These are phyloP conservation scores for Monilinia aucupariae DNA, from an alignment of 2,329 filamentous ascomycete species.

Conservation along the genomic window DNA sequence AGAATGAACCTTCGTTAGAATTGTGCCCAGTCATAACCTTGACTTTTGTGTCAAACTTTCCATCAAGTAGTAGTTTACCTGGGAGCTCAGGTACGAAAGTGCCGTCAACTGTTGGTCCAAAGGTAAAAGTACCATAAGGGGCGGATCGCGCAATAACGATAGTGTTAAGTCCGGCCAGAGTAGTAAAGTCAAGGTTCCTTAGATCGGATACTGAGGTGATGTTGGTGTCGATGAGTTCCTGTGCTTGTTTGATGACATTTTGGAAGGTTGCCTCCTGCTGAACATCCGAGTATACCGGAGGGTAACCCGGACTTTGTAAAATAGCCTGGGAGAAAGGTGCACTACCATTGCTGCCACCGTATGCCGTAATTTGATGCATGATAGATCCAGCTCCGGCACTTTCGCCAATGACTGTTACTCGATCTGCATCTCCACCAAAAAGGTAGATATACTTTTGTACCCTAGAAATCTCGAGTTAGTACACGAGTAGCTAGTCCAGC, in stretches of 20 bases:
- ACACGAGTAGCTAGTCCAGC: neutral
- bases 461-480: conserved; percentile 27
- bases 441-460: conserved; percentile 47
- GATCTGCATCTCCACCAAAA: conserved; percentile 49
- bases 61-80: conserved; percentile 40
- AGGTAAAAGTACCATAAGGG: conserved; percentile 40
- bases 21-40: conserved; percentile 44
- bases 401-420: conserved; percentile 47
- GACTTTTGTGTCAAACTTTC: conserved; percentile 41
- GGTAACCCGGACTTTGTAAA: conserved; percentile 31
- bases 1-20: conserved; percentile 37
- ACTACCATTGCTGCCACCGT: conserved; percentile 38
- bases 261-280: conserved; percentile 17
- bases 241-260: conserved; percentile 20
- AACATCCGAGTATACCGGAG: conserved; percentile 6
- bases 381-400: conserved; percentile 50
- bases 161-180: conserved; percentile 22
- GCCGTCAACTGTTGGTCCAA: conserved; percentile 44
- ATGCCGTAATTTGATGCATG: conserved; percentile 51
- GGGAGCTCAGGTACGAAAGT: conserved; percentile 44
- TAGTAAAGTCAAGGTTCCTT: conserved; percentile 13
- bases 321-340: conserved; percentile 41
- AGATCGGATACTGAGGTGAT: conserved; percentile 15
- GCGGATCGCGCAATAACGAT: conserved; percentile 22
- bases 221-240: conserved; percentile 14